Evolutionary conservation across 2,329 filamentous ascomycete species (phyloP), one percentile per base, ranked within the genome.

Genomic region (Sarocladium oryzae): DNA sequence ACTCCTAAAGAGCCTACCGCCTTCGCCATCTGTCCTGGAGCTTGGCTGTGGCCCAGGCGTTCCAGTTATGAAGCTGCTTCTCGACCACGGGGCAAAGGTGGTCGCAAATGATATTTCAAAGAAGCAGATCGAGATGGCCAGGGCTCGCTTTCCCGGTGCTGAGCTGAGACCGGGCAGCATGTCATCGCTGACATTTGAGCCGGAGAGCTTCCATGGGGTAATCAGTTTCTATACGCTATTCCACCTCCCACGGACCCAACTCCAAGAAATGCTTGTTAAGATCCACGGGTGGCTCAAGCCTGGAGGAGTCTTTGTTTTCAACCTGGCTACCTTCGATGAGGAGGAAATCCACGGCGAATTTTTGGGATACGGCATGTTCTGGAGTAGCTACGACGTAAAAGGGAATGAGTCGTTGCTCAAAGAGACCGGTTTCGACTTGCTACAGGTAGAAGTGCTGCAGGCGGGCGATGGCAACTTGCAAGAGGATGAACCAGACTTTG

Each of bases 291-390:
- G 35, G 35, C 35, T 37, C n/a, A 37, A 37, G 16, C 35, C 35
- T 37, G 35, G 35, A 37, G 35, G 35, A 37, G 11, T 37, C 6
- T 37, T 37, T 16, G 35, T 37, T 8, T 18, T 37, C n/a, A 37
- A 37, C 35, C 35, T 37, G 11, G 16, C 35, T 37, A 37, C 35
- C n/a, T 18, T 37, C n/a, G 35, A 37, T 16, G 35, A 37, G 35
- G n/a, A 8, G 35, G 35, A 37, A 18, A 37, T 37, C 6, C 35
- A 37, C 35, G 35, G 35, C 8, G 35, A 37, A 16, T 37, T 37
- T 37, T 18, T 37, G n/a, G 35, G 35, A 37, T 37, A 37, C n/a
- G 35, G 35, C 35, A 37, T 37, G 35, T 37, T 37, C n/a, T 37
- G 35, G 35, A 37, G 35, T 16, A 37, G 35, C 35, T 37, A 37